A percentile compares a stretch with the other conserved stretches of the same genome.
Evolutionary conservation across 2,329 filamentous ascomycete genomes (phyloP).

Genomic region (Exophiala oligosperma): DNA sequence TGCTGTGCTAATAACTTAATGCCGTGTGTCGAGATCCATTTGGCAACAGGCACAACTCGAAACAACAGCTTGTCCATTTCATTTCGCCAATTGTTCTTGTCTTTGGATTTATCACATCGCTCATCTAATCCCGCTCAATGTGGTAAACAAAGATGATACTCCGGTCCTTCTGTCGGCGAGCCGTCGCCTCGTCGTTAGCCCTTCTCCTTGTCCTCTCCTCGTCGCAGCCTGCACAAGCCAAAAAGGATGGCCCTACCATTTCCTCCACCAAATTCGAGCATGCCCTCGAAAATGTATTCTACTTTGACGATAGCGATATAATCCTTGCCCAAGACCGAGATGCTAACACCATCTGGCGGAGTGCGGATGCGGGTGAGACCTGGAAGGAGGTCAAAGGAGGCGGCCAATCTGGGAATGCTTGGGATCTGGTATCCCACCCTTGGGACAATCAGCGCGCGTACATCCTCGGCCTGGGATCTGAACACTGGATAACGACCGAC

Average conservation of each 20-base stretch:
- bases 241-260: conserved; percentile 66
- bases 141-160: conserved; percentile 27
- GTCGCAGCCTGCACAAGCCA: conserved; percentile 40
- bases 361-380: conserved; percentile 73
- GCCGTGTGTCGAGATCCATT: conserved; percentile 5
- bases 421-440: conserved; percentile 71
- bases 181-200: conserved; percentile 21
- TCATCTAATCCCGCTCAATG: conserved; percentile 11
- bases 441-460: conserved; percentile 79
- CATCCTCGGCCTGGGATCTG: conserved; percentile 66
- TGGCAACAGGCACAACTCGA: conserved; percentile 17
- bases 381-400: conserved; percentile 70
- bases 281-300: conserved; percentile 70
- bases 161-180: conserved; percentile 20
- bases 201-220: conserved; percentile 19
- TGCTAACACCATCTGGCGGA: conserved; percentile 70
- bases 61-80: conserved; percentile 16
- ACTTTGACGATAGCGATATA: conserved; percentile 86
- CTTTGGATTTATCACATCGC: not conserved
- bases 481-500: conserved; percentile 82
- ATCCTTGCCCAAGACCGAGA: conserved; percentile 71
- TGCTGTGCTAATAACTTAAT: not conserved
- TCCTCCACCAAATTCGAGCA: conserved; percentile 65
- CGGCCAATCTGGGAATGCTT: conserved; percentile 59
- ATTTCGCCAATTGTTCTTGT: conserved; percentile 2